Percentiles rank a stretch among this genome's conserved stretches.
These are phyloP conservation scores for Naematelia aurantialba DNA, from an alignment of 768 basidiomycete genomes.

Conservation along the genomic window DNA sequence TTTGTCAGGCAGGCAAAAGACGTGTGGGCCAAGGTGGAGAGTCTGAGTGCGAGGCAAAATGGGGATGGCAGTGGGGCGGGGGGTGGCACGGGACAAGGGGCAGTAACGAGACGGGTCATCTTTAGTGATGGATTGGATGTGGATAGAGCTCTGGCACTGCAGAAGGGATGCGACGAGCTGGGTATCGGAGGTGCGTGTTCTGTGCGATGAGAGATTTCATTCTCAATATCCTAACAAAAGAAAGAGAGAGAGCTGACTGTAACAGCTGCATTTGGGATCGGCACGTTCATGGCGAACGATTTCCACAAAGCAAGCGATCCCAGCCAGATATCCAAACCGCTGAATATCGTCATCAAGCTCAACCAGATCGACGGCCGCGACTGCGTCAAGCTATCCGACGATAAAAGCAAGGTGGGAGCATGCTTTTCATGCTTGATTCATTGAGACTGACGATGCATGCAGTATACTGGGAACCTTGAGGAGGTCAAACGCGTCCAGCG, in stretches of 20 bases:
- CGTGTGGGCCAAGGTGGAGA: conserved; percentile 65
- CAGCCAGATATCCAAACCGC: conserved; percentile 33
- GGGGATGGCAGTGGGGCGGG: conserved; percentile 45
- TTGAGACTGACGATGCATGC: conserved; percentile 33
- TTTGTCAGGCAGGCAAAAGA: conserved; percentile 72
- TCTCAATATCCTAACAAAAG: conserved; percentile 51
- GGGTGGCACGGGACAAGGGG: no score
- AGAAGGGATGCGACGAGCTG: conserved; percentile 67
- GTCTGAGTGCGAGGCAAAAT: conserved; percentile 13
- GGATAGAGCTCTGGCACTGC: conserved; percentile 65
- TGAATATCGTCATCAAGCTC: conserved; percentile 96
- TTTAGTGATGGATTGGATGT: conserved; percentile 79
- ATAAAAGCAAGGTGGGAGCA: conserved; percentile 66
- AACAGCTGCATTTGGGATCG: conserved; percentile 84
- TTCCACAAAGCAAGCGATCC: conserved; percentile 56
- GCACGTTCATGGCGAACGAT: conserved; percentile 88
- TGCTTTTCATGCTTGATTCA: background rate
- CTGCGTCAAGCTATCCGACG: conserved; percentile 93
- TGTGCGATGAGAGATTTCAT: conserved; percentile 27
- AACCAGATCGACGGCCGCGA: conserved; percentile 66
- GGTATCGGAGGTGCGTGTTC: conserved; percentile 59
- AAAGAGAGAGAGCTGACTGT: conserved; percentile 12
- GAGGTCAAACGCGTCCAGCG: conserved; percentile 63
- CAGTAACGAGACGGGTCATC: conserved; percentile 61
- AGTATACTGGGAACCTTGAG: conserved; percentile 66